These are phyloP conservation scores for Knufia fluminis DNA, from an alignment of 2,329 filamentous ascomycete genomes.

Conservation along the genomic window DNA sequence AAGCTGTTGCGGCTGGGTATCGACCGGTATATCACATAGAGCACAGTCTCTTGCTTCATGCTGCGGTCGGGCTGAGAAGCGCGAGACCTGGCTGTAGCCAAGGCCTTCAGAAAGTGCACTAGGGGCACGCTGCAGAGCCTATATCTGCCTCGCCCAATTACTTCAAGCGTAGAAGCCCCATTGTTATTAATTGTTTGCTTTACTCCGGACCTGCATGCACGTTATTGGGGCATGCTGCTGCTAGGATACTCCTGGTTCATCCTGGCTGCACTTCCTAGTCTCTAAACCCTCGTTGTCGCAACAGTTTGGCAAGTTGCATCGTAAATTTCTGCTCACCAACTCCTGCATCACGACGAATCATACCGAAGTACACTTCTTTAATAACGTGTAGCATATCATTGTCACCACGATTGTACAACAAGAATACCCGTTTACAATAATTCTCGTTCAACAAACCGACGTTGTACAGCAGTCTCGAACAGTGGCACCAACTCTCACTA, in stretches of 20 bases:
- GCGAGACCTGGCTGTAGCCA: neutral
- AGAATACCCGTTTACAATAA: neutral
- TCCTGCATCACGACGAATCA: neutral
- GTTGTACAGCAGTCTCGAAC: neutral
- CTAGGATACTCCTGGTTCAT: neutral
- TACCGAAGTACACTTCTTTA: neutral
- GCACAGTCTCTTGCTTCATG: too few relatives aligned
- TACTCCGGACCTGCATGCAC: neutral
- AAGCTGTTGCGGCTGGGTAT: too few relatives aligned
- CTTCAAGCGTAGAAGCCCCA: neutral
- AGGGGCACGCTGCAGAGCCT: neutral
- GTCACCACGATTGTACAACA: neutral
- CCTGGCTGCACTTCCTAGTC: neutral
- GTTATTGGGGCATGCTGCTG: neutral
- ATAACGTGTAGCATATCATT: neutral
- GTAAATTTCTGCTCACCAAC: constrained; percentile 4
- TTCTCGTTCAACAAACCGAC: neutral
- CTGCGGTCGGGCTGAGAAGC: neutral
- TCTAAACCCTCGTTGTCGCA: constrained; percentile 1
- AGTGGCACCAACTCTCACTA: neutral
- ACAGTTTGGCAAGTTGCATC: neutral
- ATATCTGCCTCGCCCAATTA: too few relatives aligned
- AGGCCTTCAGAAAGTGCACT: neutral
- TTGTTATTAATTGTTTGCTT: neutral
- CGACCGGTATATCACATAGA: too few relatives aligned